Evolutionary conservation across 2,329 filamentous ascomycete species (phyloP), one percentile per base, ranked within the genome.

Genomic region (Aspergillus fumigatiaffinis): DNA sequence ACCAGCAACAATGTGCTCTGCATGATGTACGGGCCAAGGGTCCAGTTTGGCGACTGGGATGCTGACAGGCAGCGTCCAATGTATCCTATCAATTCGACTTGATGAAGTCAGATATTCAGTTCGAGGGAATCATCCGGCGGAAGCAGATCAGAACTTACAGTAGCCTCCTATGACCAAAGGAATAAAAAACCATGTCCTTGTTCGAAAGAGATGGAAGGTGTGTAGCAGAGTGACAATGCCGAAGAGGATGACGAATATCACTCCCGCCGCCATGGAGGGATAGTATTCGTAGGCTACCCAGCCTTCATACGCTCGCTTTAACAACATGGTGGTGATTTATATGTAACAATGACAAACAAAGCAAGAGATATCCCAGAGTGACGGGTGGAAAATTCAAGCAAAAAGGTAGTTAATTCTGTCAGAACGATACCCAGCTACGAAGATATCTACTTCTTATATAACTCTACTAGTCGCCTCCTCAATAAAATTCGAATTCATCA

Each of bases 1-100:
- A 69, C 55, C 2, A 70, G 60, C n/a, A 70, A 51, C 25, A 70
- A 55, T 6, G 63, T 63, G 54, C 63, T 68, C 35, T 69, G 65
- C 55, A 67, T 67, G 8, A 67, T 51, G 50, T 69, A 70, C 5
- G 64, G 62, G 3, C 66, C 66, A 9, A 63, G 55, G 1, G 63
- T 64, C 60, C 62, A 68, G 46, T 68, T 17, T 1, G 67, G 68
- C 0, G 66, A 61, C 44, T 81, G 63, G 0, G 64, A 54, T 1
- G 73, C 68, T 0, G 78, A 79, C 51, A 80, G 60, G 8, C 76
- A 73, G 44, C 82, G 78, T 26, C 77, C 80, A 52, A 81, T 70
- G 63, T 83, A 84, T 20, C 82, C 82, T 21, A 84, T 68, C 1
- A 72, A 62, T 61, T 84, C 80, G 68, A 84, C 80, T 82, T 25